Percentiles rank a stretch among this genome's conserved stretches.
Evolutionary conservation across 352 stramenopile species (phyloP).

Genomic region (Hyaloperonospora brassicae): DNA sequence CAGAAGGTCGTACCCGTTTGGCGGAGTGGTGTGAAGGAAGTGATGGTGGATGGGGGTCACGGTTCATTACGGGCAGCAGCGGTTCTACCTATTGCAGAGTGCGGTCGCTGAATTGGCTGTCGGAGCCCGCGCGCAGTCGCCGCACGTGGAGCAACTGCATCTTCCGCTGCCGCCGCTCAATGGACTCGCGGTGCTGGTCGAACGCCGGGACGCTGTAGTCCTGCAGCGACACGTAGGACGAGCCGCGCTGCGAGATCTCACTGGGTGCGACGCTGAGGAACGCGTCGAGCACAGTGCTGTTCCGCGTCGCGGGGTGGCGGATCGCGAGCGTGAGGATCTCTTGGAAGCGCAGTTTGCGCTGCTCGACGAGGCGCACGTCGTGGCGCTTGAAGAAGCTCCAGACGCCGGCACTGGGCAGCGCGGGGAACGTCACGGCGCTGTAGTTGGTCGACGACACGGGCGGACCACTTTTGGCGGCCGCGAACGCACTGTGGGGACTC

Average conservation of each 20-base stretch:
- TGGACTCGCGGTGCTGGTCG: slow-evolving; percentile 65
- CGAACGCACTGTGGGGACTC: slow-evolving; percentile 30
- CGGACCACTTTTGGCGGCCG: slow-evolving; percentile 19
- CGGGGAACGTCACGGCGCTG: slow-evolving; percentile 42
- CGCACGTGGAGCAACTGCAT: slow-evolving; percentile 58
- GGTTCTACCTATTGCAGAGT: slow-evolving; percentile 16
- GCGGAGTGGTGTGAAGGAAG: no score
- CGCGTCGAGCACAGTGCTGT: slow-evolving; percentile 50
- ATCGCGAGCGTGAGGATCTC: slow-evolving; percentile 76
- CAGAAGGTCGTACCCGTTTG: slow-evolving; percentile 12
- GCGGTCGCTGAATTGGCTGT: slow-evolving; percentile 27
- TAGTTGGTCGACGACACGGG: slow-evolving; percentile 36
- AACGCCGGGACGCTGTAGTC: slow-evolving; percentile 74
- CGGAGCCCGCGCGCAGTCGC: slow-evolving; percentile 34
- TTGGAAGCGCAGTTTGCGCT: slow-evolving; percentile 75
- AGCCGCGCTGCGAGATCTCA: slow-evolving; percentile 66
- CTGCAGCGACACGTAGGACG: slow-evolving; percentile 74
- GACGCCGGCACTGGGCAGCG: slow-evolving; percentile 62
- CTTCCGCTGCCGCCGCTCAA: slow-evolving; percentile 70
- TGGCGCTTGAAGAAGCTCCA: slow-evolving; percentile 81
- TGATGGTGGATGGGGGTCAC: no score
- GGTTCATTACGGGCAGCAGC: slow-evolving; percentile 36
- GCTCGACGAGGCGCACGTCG: slow-evolving; percentile 67
- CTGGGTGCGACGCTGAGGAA: slow-evolving; percentile 68
- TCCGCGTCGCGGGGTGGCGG: slow-evolving; percentile 61